Conservation (phyloP, 768 basidiomycete genomes). For the Pholiota conissans region DNA sequence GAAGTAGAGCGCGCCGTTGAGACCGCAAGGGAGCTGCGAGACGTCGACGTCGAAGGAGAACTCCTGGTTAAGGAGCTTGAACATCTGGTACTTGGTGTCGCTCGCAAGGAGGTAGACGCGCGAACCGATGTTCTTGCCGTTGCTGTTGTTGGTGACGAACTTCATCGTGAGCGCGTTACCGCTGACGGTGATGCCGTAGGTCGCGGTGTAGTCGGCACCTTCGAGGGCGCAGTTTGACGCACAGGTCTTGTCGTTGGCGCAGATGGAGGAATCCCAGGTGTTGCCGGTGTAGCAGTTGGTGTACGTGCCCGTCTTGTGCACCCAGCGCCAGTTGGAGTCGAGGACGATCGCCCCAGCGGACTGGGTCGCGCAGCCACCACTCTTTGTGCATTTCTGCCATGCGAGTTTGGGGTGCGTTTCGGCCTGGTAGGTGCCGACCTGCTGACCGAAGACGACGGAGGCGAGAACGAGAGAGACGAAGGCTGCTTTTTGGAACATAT, state of each 20-base stretch:
- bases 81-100: conserved; percentile 30
- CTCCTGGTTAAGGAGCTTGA: conserved; percentile 56
- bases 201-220: conserved; percentile 32
- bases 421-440: not conserved
- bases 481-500: conserved; percentile 3
- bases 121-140: conserved; percentile 17
- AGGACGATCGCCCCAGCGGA: conserved; percentile 23
- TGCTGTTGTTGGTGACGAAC: conserved; percentile 28
- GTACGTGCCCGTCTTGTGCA: conserved; percentile 25
- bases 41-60: conserved; percentile 64
- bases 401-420: conserved; percentile 42
- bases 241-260: conserved; percentile 31
- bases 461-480: not conserved
- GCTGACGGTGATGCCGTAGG: conserved; percentile 29
- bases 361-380: conserved; percentile 30
- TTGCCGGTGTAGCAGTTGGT: conserved; percentile 32
- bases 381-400: conserved; percentile 35
- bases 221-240: conserved; percentile 19
- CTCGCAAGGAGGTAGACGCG: conserved; percentile 18
- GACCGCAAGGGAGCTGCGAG: conserved; percentile 55
- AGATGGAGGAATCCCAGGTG: conserved; percentile 31
- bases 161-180: conserved; percentile 37
- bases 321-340: conserved; percentile 15
- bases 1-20: conserved; percentile 66
- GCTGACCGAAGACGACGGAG: not conserved